A percentile compares a stretch with the other conserved stretches of the same genome.
These are phyloP conservation scores for Candida pseudoglaebosa DNA, from an alignment of 805 yeast species.

Conservation along the genomic window DNA sequence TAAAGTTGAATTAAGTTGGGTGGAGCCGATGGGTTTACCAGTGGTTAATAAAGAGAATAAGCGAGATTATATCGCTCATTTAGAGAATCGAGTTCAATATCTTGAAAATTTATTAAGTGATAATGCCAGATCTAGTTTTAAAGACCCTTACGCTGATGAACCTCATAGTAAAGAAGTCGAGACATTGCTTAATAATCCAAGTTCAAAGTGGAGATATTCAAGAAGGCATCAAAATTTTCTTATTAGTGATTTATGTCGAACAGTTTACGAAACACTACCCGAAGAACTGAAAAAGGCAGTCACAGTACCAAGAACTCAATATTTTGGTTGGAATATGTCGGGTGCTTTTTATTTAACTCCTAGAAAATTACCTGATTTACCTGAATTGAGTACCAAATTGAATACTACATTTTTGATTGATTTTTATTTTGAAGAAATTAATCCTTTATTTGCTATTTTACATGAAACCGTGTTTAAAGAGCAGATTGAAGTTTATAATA, in stretches of 20 bases:
- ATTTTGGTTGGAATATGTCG: constrained; percentile 64
- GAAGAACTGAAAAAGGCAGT: constrained; percentile 31
- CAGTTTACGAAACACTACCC: constrained; percentile 28
- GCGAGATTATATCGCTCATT: constrained; percentile 23
- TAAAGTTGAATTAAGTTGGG: constrained; percentile 8
- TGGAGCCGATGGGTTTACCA: constrained; percentile 20
- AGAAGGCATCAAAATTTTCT: constrained; percentile 44
- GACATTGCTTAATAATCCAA: constrained; percentile 20
- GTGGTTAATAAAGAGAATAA: constrained; percentile 12
- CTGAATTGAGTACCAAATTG: constrained; percentile 19
- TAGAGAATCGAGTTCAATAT: constrained; percentile 40
- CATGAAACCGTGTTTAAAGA: constrained; percentile 53
- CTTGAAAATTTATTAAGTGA: constrained; percentile 29
- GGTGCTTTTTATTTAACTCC: constrained; percentile 47
- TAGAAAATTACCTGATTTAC: constrained; percentile 30
- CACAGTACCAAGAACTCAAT: constrained; percentile 52
- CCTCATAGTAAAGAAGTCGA: constrained; percentile 18
- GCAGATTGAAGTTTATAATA: constrained; percentile 36
- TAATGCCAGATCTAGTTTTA: constrained; percentile 12
- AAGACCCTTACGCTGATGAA: constrained; percentile 13
- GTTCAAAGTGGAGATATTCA: constrained; percentile 44
- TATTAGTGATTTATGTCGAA: constrained; percentile 35
- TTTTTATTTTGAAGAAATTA: constrained; percentile 46
- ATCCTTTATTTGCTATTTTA: constrained; percentile 49
- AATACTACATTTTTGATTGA: constrained; percentile 21